A percentile compares a stretch with the other conserved stretches of the same genome.
phyloP scores from a whole-genome alignment of 2,329 filamentous ascomycete species.

The Ilyonectria robusta region DNA sequence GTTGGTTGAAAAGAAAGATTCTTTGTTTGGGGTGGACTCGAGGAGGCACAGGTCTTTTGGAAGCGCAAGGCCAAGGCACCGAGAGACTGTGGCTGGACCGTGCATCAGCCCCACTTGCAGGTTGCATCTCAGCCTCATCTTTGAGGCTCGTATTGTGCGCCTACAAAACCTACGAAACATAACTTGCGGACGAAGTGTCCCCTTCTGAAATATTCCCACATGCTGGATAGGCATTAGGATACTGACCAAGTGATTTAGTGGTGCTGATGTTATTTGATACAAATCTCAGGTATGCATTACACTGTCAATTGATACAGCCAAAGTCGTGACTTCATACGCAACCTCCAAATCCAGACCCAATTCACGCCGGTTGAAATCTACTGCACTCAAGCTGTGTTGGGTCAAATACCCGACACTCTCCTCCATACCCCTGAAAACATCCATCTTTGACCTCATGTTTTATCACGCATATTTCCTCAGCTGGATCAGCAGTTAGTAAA shows the following conservation, averaged over 20 bases:
- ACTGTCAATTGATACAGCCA: slow-evolving; percentile 22
- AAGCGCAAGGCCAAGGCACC: neutral
- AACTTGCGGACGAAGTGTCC: neutral
- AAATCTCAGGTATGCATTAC: slow-evolving; percentile 25
- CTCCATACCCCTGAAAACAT: slow-evolving; percentile 1
- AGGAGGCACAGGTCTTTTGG: slow-evolving; percentile 5
- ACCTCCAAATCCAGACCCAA: slow-evolving; percentile 16
- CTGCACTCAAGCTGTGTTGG: slow-evolving; percentile 4
- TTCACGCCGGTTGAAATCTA: slow-evolving; percentile 8
- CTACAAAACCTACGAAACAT: neutral
- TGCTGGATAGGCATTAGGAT: neutral
- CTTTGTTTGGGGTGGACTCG: neutral
- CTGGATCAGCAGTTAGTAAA: slow-evolving; percentile 41
- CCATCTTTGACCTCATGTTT: slow-evolving; percentile 4
- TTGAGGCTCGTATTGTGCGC: neutral
- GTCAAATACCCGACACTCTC: neutral
- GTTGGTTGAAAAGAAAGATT: slow-evolving; percentile 10
- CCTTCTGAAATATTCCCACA: too few relatives aligned
- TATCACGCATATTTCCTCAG: slow-evolving; percentile 54
- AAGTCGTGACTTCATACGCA: slow-evolving; percentile 22
- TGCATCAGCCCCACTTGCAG: slow-evolving; percentile 12
- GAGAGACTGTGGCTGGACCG: slow-evolving; percentile 5
- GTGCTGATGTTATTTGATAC: neutral
- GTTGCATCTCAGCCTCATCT: slow-evolving; percentile 13
- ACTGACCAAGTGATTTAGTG: neutral